Conservation (phyloP, 495 filamentous ascomycete species). For the Daldinia concentrica region DNA sequence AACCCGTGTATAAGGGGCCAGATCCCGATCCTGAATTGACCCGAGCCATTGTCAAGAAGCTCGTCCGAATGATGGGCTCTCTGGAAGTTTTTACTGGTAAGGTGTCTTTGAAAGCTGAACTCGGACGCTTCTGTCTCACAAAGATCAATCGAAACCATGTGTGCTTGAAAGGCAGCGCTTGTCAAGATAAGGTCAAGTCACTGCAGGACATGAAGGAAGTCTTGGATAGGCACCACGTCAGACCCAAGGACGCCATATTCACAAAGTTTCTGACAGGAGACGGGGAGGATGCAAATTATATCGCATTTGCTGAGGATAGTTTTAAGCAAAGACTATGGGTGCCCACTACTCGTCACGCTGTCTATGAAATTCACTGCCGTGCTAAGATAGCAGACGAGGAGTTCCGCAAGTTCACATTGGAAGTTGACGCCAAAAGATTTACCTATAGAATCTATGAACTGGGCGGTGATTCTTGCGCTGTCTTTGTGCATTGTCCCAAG, state of each 20-base stretch:
- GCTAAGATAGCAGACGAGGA: conserved; percentile 20
- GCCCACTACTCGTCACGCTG: conserved; percentile 38
- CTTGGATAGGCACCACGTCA: conserved; percentile 34
- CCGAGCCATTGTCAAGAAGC: conserved; percentile 20
- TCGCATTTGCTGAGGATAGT: conserved; percentile 44
- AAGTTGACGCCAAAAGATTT: conserved; percentile 56
- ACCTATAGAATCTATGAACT: conserved; percentile 36
- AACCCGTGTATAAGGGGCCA: neutral
- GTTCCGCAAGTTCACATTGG: conserved; percentile 54
- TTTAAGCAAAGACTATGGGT: conserved; percentile 37
- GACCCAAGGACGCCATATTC: conserved; percentile 44
- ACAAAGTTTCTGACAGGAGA: conserved; percentile 54
- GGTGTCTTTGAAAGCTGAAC: conserved; percentile 50
- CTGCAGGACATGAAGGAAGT: conserved; percentile 29
- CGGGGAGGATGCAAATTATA: conserved; percentile 48
- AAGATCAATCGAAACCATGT: conserved; percentile 34
- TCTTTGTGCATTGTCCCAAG: conserved; percentile 55
- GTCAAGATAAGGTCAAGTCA: conserved; percentile 32
- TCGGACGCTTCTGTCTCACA: conserved; percentile 54
- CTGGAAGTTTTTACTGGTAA: conserved; percentile 47
- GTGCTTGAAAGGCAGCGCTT: conserved; percentile 18
- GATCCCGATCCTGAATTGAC: conserved; percentile 10
- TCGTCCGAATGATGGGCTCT: conserved; percentile 36
- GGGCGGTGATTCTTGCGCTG: conserved; percentile 20
- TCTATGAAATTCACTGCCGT: conserved; percentile 64